Conservation (phyloP, 2,329 filamentous ascomycete genomes). For the Hypoxylon sp. region DNA sequence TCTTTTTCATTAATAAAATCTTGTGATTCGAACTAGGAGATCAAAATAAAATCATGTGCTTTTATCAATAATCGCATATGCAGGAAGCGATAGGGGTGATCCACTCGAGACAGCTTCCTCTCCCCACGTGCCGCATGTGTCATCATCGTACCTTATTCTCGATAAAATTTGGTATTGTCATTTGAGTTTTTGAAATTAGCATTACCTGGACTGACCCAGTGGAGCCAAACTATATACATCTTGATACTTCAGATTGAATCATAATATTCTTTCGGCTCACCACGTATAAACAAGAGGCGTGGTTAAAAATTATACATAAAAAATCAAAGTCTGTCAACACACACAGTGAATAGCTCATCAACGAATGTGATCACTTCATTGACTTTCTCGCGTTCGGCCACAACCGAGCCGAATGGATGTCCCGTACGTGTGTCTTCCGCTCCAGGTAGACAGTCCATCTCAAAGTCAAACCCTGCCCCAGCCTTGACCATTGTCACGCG, state of each 20-base stretch:
- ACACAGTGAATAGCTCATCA: constrained; percentile 51
- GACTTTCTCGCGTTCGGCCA: constrained; percentile 54
- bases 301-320: background rate
- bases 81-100: constrained; percentile 32
- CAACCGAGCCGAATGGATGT: constrained; percentile 48
- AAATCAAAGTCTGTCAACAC: constrained; percentile 45
- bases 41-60: background rate
- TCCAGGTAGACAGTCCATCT: constrained; percentile 48
- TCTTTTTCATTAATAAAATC: constrained; percentile 12
- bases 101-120: constrained; percentile 31
- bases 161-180: constrained; percentile 9
- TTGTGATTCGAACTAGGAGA: constrained; percentile 7
- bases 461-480: constrained; percentile 43
- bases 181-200: constrained; percentile 7
- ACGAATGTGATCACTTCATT: constrained; percentile 52
- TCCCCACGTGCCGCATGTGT: constrained; percentile 40
- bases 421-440: constrained; percentile 33
- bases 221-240: background rate
- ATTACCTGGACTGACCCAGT: background rate
- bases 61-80: constrained; percentile 29
- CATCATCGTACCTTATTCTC: constrained; percentile 11
- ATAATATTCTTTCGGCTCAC: constrained; percentile 1
- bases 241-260: background rate
- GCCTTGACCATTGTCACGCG: constrained; percentile 41
- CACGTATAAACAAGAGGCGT: background rate